Evolutionary conservation across 2,329 filamentous ascomycete genomes (phyloP), one percentile per base, ranked within the genome.

Genomic region (Diaporthe australafricana): DNA sequence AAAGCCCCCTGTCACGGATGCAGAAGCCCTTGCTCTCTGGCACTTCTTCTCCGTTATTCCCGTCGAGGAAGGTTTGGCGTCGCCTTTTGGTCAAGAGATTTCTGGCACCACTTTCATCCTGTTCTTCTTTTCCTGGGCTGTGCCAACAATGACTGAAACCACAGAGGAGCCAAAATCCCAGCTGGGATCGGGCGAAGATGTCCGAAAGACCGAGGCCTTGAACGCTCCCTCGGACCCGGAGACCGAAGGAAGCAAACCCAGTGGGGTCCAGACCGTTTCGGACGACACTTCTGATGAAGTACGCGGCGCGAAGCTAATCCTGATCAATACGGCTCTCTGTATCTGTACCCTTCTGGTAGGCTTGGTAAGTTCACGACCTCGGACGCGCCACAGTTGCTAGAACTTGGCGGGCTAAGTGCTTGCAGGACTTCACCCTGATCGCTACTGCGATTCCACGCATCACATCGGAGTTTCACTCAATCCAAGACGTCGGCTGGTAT

Each of bases 401-500:
- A 25, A 50, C 0, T 11, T 3, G 50, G 27, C n/a, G 11, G 6
- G 0, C 30, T n/a, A 5, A 35, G 17, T 8, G 1, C 16, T 30
- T 16, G 3, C 20, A 56, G 53, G 53, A 56, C 35, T 56, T 56
- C 53, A 56, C 53, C 11, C n/a, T 56, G 53, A 56, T 56, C 22
- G 53, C 53, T 12, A 56, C 63, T 22, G 77, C 77, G 12, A 78
- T 77, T 9, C 77, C 75, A 1, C 74, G 76, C 5, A 78, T 79
- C 0, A 81, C 79, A 14, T 66, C 73, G 48, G 78, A 80, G 50
- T 81, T 81, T 72, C 53, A 77, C 27, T 81, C 79, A 4, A 79
- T 77, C 14, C 75, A 77, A 7, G 78, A 81, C 67, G 75, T 78
- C 9, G 77, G 77, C 25, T 78, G 77, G 77, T 79, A 80, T 69